Conservation (phyloP, 176 grass and related monocot genomes). For the Avena atlantica region DNA sequence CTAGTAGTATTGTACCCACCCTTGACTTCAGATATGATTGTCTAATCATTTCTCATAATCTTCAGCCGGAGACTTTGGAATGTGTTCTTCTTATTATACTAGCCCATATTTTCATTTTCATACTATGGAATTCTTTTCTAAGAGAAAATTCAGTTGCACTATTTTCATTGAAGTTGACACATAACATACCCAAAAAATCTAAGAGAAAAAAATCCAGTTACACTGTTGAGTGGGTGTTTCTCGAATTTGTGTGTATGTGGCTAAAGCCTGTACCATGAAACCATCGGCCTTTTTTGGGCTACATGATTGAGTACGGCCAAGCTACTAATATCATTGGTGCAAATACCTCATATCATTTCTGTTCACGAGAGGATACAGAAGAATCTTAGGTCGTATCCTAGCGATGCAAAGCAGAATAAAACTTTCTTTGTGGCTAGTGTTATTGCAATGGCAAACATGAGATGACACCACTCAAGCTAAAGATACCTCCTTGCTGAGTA, state of each 20-base stretch:
- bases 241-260: neutral
- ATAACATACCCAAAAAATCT: neutral
- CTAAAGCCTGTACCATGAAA: neutral
- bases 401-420: slow-evolving; percentile 52
- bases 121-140: neutral
- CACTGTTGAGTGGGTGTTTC: neutral
- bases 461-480: slow-evolving; percentile 60
- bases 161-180: neutral
- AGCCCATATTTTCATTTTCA: neutral
- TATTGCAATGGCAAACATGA: slow-evolving; percentile 58
- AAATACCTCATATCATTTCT: slow-evolving; percentile 24
- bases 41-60: neutral
- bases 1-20: neutral
- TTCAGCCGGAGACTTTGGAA: neutral
- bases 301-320: slow-evolving; percentile 2
- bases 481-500: slow-evolving; percentile 24
- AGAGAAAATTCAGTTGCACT: neutral
- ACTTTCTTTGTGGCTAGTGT: slow-evolving; percentile 34
- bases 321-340: neutral
- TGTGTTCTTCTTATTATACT: neutral
- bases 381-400: slow-evolving; percentile 49
- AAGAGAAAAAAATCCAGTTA: neutral
- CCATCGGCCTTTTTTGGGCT: neutral
- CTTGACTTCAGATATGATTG: neutral
- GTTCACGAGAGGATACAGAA: slow-evolving; percentile 29